Evolutionary conservation across 1,284 basidiomycete species (phyloP), one percentile per base, ranked within the genome.

Genomic region (Irpex sp.): DNA sequence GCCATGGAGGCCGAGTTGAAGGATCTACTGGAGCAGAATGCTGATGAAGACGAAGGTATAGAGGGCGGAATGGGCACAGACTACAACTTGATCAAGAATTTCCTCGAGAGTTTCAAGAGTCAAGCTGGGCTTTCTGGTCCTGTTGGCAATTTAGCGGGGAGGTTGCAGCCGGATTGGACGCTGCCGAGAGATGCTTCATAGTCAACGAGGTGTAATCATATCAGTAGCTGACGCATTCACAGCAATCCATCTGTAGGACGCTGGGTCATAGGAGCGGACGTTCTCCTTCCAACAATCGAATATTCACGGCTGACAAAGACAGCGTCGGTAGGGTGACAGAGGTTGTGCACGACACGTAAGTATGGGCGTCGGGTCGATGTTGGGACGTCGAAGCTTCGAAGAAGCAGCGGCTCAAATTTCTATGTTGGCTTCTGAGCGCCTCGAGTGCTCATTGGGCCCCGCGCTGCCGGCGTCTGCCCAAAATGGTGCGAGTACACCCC

Each of bases 61-160:
- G 82, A 78, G 1, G 77, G 71, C 9, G 81, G 83, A 56, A 78
- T 77, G 43, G 73, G 78, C 46, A 80, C 86, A 69, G 93, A 98
- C 74, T 96, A 95, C 75, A 88, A 88, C 68, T 77, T 98, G 69
- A 96, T 98, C 79, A 95, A 93, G 75, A 95, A 97, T 75, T 94
- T 98, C 76, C 77, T 98, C 72, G 93, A 97, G 78, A 97, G 94
- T 73, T 97, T 93, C 80, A 93, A 92, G 73, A 89, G 88, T 64
- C 96, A 98, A 72, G 90, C 75, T 8, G 95, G 95, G 5, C 76
- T 91, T 60, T 86, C 92, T 43, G 96, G 96, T 0, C 96, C 94
- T 13, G 95, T 96, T 5, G 84, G 95, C 59, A 95, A 89, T 70
- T 78, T 98, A 61, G 89, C 89, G 46, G 93, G 94, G 54, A 81